Evolutionary conservation across 345 rosid species (phyloP).

Genomic region (Ceriops zippeliana): DNA sequence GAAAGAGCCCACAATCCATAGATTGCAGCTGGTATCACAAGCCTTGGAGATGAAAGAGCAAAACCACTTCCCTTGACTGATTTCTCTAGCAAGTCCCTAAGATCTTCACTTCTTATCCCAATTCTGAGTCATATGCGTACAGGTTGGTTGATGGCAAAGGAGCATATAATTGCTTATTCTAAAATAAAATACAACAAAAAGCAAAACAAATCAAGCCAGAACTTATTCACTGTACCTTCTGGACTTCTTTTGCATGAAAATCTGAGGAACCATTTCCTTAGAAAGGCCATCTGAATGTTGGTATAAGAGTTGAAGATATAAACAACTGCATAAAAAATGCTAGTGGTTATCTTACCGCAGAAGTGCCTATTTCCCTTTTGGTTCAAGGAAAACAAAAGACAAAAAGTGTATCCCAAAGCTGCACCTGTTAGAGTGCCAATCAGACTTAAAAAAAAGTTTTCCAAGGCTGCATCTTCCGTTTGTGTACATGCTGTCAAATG

Average conservation of each 20-base stretch:
- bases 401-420: background rate
- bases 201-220: conserved; percentile 7
- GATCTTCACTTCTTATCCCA: conserved; percentile 82
- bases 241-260: conserved; percentile 60
- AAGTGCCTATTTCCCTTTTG: background rate
- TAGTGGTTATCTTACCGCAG: conserved; percentile 25
- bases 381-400: background rate
- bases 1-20: conserved; percentile 78
- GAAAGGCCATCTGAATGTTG: conserved; percentile 67
- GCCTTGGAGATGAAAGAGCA: conserved; percentile 89
- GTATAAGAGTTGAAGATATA: conserved; percentile 87
- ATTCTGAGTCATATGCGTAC: conserved; percentile 42
- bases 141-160: background rate
- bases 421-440: background rate
- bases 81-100: conserved; percentile 57
- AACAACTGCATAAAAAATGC: conserved; percentile 63
- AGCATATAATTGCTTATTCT: background rate
- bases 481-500: too few species aligned
- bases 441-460: background rate
- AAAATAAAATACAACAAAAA: conserved; percentile 2
- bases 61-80: conserved; percentile 60
- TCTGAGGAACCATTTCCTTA: conserved; percentile 64
- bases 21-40: conserved; percentile 72
- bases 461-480: too few species aligned
- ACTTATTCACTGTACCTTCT: conserved; percentile 47